phyloP scores from a whole-genome alignment of 163 green algal species.

The Scenedesmus sp. region DNA sequence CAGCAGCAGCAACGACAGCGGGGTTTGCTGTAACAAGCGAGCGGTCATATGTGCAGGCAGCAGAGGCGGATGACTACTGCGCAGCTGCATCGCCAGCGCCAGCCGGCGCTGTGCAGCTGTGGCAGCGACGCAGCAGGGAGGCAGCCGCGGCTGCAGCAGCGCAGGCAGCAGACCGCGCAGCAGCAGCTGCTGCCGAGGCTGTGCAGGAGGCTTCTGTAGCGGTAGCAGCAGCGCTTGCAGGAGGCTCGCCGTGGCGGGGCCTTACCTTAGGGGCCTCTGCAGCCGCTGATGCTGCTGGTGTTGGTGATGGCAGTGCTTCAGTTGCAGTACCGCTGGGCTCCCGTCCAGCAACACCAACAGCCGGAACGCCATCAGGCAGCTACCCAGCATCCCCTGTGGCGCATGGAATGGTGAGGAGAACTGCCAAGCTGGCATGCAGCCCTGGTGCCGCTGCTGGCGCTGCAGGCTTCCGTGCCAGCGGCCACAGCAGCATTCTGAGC shows the following conservation, averaged over 20 bases:
- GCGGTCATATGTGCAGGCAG: not conserved
- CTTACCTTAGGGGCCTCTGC: not conserved
- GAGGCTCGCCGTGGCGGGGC: not conserved
- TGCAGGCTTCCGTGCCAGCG: not conserved
- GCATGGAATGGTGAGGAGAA: not conserved
- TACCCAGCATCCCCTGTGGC: not conserved
- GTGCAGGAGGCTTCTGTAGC: not conserved
- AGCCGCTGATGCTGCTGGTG: not conserved
- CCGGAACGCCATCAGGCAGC: not conserved
- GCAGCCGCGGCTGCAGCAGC: not conserved
- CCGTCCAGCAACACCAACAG: not conserved
- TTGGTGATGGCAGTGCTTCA: not conserved
- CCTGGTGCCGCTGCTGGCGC: not conserved
- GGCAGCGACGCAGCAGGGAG: not conserved
- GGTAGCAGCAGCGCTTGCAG: not conserved
- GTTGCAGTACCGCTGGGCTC: not conserved
- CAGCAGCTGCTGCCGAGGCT: constrained; percentile 4
- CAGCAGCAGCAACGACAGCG: not conserved
- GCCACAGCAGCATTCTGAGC: constrained; percentile 7
- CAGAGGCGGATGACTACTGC: not conserved
- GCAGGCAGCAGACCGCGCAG: not conserved
- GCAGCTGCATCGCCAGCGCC: not conserved
- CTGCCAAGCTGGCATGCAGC: not conserved
- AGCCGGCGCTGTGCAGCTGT: not conserved
- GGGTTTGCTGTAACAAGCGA: not conserved